Base-by-base conservation (phyloP, 2,329 filamentous ascomycete genomes). In the Ophiocordyceps camponoti-leonardi region DNA sequence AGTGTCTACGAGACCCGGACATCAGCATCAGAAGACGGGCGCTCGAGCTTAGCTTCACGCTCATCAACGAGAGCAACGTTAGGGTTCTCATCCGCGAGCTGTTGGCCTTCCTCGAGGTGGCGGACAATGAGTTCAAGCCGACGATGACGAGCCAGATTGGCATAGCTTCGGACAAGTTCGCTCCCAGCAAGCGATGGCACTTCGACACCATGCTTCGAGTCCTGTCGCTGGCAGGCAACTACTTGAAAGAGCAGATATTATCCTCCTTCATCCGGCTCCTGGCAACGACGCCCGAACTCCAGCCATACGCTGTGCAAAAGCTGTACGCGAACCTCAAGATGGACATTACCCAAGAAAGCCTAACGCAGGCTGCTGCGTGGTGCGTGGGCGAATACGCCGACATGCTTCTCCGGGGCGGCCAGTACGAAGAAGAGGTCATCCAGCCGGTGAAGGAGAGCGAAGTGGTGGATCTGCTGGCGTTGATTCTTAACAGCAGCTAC, bases 71-170 rank as follows among this genome's bases (percentile, higher is more conserved):
- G 60, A 79, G 81, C 63, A 98, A 98, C 56, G 87, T 98, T 33
- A 81, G 92, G 37, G 85, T 96, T 5, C 73, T 98, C 37, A 92
- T 98, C 49, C 73, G 93, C 50, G 93, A 98, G 60, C 71, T 98
- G 39, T 72, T 98, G 41, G 87, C 92, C 7, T 98, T 98, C 72
- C 66, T 98, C 47, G 92, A 98, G 62, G 87, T 94, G 44, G 90
- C 93, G 46, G 92, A 98, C 57, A 94, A 93, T 52, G 92, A 98
- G 62, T 98, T 98, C 69, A 98, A 98, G 67, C 86, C 92, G 7
- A 86, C 86, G 45, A 95, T 98, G 88, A 98, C 92, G 2, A 92
- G 83, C 45, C 92, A 98, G 59, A 98, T 98, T 60, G 92, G 92
- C 22, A 86, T 98, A 55, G 92, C 93, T 12, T 92, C 93, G 7